phyloP scores from a whole-genome alignment of 441 rosid genomes.

The Pelargonium citronellum region DNA sequence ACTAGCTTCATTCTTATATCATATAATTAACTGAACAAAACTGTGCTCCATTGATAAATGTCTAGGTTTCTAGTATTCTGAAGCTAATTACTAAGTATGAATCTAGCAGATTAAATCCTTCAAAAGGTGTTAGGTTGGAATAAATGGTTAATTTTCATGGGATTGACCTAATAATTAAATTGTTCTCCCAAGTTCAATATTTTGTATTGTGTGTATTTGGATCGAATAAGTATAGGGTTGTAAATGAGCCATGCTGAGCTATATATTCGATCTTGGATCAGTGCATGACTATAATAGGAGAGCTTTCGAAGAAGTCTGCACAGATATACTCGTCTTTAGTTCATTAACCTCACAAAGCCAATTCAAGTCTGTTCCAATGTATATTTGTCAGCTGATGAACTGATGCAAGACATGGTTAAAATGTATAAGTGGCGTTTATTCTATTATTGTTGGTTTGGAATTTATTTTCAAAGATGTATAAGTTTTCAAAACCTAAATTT shows the following conservation, averaged over 20 bases:
- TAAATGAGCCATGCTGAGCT: constrained; percentile 1
- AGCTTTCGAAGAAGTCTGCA: constrained; percentile 1
- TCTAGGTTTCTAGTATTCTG: background rate
- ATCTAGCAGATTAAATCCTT: background rate
- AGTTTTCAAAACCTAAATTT: background rate
- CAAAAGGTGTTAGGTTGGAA: background rate
- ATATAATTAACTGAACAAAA: constrained; percentile 1
- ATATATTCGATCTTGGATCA: no score
- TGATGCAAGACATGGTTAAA: background rate
- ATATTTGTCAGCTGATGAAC: background rate
- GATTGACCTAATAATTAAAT: background rate
- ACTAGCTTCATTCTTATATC: background rate
- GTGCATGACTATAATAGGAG: no score
- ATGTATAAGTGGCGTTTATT: background rate
- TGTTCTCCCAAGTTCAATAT: background rate
- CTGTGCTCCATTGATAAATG: background rate
- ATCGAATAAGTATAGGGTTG: background rate
- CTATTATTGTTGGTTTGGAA: background rate
- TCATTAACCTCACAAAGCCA: constrained; percentile 1
- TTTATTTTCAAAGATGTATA: background rate
- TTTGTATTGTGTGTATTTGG: background rate
- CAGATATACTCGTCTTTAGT: background rate
- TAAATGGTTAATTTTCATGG: background rate
- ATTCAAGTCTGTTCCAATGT: background rate
- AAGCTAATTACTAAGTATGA: background rate